Base-by-base conservation (phyloP, 352 stramenopile genomes). In the Phytophthora multivora region DNA sequence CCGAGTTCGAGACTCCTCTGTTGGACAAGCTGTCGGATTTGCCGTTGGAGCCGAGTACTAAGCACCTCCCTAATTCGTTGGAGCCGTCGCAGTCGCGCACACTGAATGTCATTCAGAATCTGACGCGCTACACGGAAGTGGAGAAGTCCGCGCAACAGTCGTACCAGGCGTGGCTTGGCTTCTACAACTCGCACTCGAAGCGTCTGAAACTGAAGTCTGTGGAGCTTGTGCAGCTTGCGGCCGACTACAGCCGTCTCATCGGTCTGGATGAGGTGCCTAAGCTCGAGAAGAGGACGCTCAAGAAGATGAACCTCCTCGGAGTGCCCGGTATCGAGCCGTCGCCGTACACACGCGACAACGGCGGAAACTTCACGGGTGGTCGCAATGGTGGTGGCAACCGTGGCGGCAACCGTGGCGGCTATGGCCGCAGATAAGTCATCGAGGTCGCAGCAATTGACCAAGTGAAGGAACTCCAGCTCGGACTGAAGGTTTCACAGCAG, bases 111-210 rank as follows among this genome's bases (percentile, higher is more conserved):
- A 77, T 81, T 12, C 59, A 75, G 23, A 73, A 53, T 10, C 52
- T 91, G 11, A 76, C 84, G 8, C 36, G 23, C 2, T 67, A 85
- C 40, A 73, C 52, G 15, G 83, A 93, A 23, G 62, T 96, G 16
- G 78, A 89, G 46, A 89, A 93, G 60, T 88, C 81, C 39, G 88
- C 81, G 10, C 79, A 87, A 68, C 74, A 92, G 61, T 96, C 94
- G 50, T 99, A 98, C 71, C 81, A 97, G 72, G 94, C 95, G 31
- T 98, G 87, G 85, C 81, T 99, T 28, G 96, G 96, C 12, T 99
- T 97, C 72, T 98, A 99, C 91, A 91, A 92, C 67, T 84, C 82
- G 28, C 53, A 92, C 55, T 16, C 80, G 19, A 91, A 89, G 70
- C 71, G 65, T 11, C 39, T 89, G 47, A 78, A 70, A 23, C 51